Evolutionary conservation across 768 basidiomycete genomes (phyloP), one percentile per base, ranked within the genome.

Genomic region (Lactifluus pinguis): DNA sequence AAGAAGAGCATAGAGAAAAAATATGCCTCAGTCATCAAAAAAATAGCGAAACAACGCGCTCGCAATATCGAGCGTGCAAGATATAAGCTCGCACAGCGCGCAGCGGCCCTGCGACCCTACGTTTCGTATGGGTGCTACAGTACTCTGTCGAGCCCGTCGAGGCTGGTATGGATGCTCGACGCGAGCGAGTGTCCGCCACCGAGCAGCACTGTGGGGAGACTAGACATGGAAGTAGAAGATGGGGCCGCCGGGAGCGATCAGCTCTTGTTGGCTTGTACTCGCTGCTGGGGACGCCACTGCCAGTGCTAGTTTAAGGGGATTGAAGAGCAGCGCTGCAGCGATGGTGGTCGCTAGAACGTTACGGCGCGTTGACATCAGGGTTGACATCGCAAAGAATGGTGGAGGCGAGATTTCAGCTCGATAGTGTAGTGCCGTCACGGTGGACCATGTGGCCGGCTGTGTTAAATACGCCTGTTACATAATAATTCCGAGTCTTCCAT

Each of bases 131-230:
- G 51, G 45, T 48, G 58, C 49, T 55, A 66, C 53, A 64, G 58
- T 21, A 45, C 87, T 9, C 55, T 79, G 25, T 82, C 77, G 50
- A 79, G 79, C 87, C 19, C 80, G 63, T 89, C 85, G 86, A 81
- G 77, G 30, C 93, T 90, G 86, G 83, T 85, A 17, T 97, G 89
- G 93, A 91, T 86, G 8, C 72, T 92, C 59, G 86, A 56, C 17
- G 19, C 77, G 13, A 75, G 81, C 51, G 94, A 97, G 73, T 76
- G 78, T 36, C 95, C 95, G 3, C 95, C 95, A 4, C 90, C 95
- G 5, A 90, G 87, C 68, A 94, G 92, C 57, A 91, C 98, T 66
- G 89, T 89, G 32, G 84, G 88, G 17, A 76, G 93, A 59, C 75
- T 92, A 57, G 95, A 97, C 68, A 94, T 91, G 3, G 76, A 77